Evolutionary conservation across 306 rosid species (phyloP), one percentile per base, ranked within the genome.

Genomic region (Fragaria nilgerrensis): DNA sequence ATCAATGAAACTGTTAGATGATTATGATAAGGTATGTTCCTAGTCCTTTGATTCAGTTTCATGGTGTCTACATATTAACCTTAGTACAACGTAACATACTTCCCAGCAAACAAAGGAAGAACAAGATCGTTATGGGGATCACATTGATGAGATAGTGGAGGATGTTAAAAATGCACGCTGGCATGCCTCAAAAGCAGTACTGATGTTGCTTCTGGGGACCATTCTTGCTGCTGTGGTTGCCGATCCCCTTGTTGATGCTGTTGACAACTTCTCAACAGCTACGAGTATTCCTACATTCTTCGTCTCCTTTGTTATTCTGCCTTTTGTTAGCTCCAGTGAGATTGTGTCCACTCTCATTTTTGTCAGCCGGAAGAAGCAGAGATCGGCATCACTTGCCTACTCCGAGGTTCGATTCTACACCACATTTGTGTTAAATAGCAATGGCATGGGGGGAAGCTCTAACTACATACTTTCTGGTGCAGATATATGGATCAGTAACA

Each of bases 131-230:
- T 37, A 45, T 25, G 58, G 59, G 36, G 85, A 71, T 70, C 77
- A 77, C 16, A 72, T 14, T 37, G 86, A 79, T 70, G 88, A 84
- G 84, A 50, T 70, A 13, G 69, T 72, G 41, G 87, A 78, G 61
- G 56, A 58, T 2, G 74, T 74, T n/a, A 47, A 71, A 41, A 68
- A 78, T 73, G 82, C 78, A 13, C 79, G 37, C 20, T 68, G 85
- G 85, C 22, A 15, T 20, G 48, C 43, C 29, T 50, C 25, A 15
- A 74, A 80, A 68, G 75, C 83, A 67, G 71, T 19, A 20, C 11
- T 66, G 29, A 64, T 67, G 29, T 32, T 79, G 75, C 47, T 79
- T 41, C 61, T 65, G 10, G 83, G 83, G 66, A 74, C 78, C 10
- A 37, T 47, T 41, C 61, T 80, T 36, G 79, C 76, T 68, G 63